Base-by-base conservation (phyloP, 2,329 filamentous ascomycete genomes). In the Pyrenochaeta sp. region DNA sequence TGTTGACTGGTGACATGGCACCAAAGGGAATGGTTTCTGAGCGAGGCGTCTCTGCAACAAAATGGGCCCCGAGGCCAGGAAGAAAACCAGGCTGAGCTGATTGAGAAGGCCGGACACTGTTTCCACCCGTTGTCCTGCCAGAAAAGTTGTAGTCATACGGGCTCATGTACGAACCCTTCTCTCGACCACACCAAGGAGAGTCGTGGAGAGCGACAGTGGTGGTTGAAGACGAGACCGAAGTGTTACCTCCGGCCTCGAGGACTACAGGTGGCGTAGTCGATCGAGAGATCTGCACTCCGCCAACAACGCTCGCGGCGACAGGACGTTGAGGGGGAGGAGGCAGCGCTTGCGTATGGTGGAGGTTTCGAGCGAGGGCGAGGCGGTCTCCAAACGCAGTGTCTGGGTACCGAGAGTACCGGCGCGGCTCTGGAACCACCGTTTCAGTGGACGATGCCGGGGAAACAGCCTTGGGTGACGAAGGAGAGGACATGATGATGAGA, bases 351-450 rank as follows among this genome's bases (percentile, higher is more conserved):
- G 45, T 30, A 19, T 54, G 59, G 15, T 28, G 40, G 15, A 54
- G 34, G 15, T 44, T 52, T 24, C 59, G 62, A 5, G 57, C 62
- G 15, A 52, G 36, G 5, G 57, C 54, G 7, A 62, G 50, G 19
- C 54, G 56, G 44, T 48, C 22, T 3, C 62, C 57, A 36, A 61
- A 56, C 9, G 15, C 52, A 5, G 22, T 15, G 8, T 52, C 25
- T 4, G 42, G 24, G 36, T 22, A 34, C 8, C 51, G 61, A 13
- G 10, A 13, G 13, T 7, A 44, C 15, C 15, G 40, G 50, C 13
- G 36, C 5, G 15, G 37, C 13, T 48, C 28, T 30, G 36, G 40
- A 2, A 25, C 40, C 10, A 43, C 40, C 7, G 40, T 27, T 2
- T 24, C 40, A 19, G 40, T 4, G 22, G 39, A 22, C 2, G 39